Evolutionary conservation across 495 filamentous ascomycete species (phyloP), one percentile per base, ranked within the genome.

Genomic region (Pyrenopolyporus hunteri): DNA sequence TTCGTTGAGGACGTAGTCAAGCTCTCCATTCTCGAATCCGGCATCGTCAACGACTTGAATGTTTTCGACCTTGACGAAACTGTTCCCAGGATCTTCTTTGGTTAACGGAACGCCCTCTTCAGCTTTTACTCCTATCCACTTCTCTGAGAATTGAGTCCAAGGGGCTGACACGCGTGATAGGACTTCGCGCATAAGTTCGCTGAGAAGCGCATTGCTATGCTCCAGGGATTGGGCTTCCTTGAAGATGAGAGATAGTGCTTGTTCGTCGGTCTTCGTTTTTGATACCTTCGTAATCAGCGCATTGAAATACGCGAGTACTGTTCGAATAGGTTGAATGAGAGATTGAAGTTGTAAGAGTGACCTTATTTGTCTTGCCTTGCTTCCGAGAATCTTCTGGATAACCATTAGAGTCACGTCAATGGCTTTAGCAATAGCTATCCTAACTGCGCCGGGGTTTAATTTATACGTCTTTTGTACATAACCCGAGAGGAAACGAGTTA

Each of bases 101-200:
- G 74, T 70, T 10, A 83, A 36, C 42, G 78, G 73, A 3, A 82
- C 64, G 4, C 80, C 77, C 11, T 76, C 73, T 50, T 87, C 86
- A 6, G 76, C 70, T 48, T 77, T 82, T 7, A 94, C 77, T 0
- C 92, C 92, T 53, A 93, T 81, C 90, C 91, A 96, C 47, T 85
- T 82, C 37, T 89, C 85, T 1, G 89, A 75, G 44, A 87, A 83
- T 13, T 85, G 81, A 31, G 89, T 78, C 87, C 90, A 97, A 2
- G 93, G 88, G 29, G 69, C 64, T 7, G 85, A 85, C 0, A 89
- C 82, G 11, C 84, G 81, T 6, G 78, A 74, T 6, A 96, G 69
- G 1, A 96, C 78, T 58, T 90, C 83, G 22, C 86, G 76, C 33
- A 91, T 73, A n/a, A 88, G 74, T 16, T 80, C 78, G 29, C 82